These are phyloP conservation scores for Pseudogymnoascus sp. DNA, from an alignment of 2,329 filamentous ascomycete genomes.

Conservation along the genomic window DNA sequence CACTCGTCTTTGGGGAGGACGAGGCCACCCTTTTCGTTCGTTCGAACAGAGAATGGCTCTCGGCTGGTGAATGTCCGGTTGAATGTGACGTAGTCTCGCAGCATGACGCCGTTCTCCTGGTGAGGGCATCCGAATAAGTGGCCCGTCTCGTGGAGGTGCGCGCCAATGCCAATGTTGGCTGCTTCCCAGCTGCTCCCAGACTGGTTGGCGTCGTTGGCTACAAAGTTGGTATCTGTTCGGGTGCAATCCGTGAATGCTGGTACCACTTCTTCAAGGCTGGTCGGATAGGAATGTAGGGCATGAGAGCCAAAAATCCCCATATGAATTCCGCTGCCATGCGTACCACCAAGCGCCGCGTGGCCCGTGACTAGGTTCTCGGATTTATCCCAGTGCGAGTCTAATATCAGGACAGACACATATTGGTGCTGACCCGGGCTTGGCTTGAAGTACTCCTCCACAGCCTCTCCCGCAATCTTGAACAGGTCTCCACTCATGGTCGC, in stretches of 20 bases:
- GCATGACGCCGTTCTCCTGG: conserved; percentile 86
- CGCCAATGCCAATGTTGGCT: conserved; percentile 89
- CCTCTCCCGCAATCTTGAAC: conserved; percentile 67
- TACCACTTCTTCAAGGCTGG: conserved; percentile 80
- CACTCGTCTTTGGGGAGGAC: conserved; percentile 76
- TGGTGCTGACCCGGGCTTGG: conserved; percentile 69
- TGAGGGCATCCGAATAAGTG: conserved; percentile 86
- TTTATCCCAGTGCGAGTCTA: conserved; percentile 85
- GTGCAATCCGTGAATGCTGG: conserved; percentile 87
- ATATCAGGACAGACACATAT: conserved; percentile 76
- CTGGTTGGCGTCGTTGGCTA: conserved; percentile 81
- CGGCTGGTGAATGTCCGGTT: conserved; percentile 75
- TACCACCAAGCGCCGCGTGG: conserved; percentile 79
- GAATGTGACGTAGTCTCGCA: conserved; percentile 74
- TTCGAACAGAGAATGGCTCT: conserved; percentile 81
- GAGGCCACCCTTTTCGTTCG: conserved; percentile 70
- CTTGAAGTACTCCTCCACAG: conserved; percentile 69
- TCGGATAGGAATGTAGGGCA: conserved; percentile 82
- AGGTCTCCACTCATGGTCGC: conserved; percentile 65
- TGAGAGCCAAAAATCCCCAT: conserved; percentile 91
- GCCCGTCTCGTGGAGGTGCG: conserved; percentile 83
- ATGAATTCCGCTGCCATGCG: conserved; percentile 59
- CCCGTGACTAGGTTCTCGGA: conserved; percentile 60
- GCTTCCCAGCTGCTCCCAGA: conserved; percentile 90
- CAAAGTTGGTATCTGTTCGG: conserved; percentile 67